Base-by-base conservation (phyloP, 441 rosid species). In the Populus hybrid region DNA sequence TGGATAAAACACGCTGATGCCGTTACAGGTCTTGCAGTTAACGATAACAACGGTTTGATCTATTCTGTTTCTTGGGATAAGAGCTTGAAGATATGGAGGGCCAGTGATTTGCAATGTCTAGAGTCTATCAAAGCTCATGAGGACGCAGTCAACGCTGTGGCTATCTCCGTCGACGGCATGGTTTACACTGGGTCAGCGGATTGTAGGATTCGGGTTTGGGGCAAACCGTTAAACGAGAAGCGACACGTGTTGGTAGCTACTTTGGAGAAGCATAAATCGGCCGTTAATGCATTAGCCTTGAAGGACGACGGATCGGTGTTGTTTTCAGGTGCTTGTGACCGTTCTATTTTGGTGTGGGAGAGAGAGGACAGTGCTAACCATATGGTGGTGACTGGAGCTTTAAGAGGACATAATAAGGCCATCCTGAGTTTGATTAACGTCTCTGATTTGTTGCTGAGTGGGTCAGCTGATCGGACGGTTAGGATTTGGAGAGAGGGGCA, bases 1-100 rank as follows among this genome's bases (percentile, higher is more conserved):
- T 93, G 98, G 98, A 93, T 93, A 50, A 90, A 95, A 73, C 99
- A 95, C 59, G 94, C 94, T 45, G 99, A 95, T 86, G 96, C 99
- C 76, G 90, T 93, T 26, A 89, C 95, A 1, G 92, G 86, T 9
- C 92, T 93, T 31, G 93, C 94, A 73, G 91, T 82, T 14, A 85
- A 79, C 53, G 76, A 80, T 45, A 45, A 12, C 11, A 45, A 45
- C 67, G 94, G 94, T 2, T 76, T 90, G 72, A 86, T 93, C 74
- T 94, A 91, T 85, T 92, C 99, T 0, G 95, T 93, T 76, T 95
- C 98, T 6, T 95, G 99, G 99, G 98, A 93, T 73, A 92, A 82
- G 80, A 84, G 87, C 14, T 75, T 94, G 81, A 94, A 93, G 85
- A 85, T 92, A 38, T 94, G 99, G 99, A 85, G 92, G 35, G 89